Base-by-base conservation (phyloP, 1,139 yeast species). In the Chernovozyma aurita region DNA sequence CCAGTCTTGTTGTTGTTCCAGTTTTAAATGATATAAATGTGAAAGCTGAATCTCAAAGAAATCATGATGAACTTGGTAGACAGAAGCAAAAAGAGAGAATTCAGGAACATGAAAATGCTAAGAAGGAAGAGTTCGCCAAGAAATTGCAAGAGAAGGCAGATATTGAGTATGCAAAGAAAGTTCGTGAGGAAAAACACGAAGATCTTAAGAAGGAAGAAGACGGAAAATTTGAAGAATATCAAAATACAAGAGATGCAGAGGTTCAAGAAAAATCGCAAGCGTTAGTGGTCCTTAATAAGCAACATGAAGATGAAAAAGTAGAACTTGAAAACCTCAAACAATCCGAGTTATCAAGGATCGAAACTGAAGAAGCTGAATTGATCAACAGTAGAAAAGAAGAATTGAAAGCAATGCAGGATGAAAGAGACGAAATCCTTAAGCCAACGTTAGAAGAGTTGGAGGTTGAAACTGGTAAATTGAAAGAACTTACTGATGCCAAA, bases 1-100 rank as follows among this genome's bases (percentile, higher is more conserved):
- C 97, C n/a, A 65, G 80, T 39, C 73, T 80, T 37, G 72, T 85
- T 53, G 95, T 92, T 40, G 72, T 75, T 43, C 98, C 98, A 9
- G 92, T 90, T n/a, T 66, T 92, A 53, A 70, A 68, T 33, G 94
- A 87, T 58, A 80, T 92, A 50, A 69, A 74, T 49, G 65, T 70
- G 36, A 82, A 85, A 57, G 95, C 95, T 14, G 71, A 65, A 22
- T 70, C 76, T 28, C 94, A 86, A 61, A 77, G 95, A 49, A 76
- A 73, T 36, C 63, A 70, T 32, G 96, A 88, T 57, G 42, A 47
- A 27, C 59, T 49, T 29, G 55, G 54, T 36, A 53, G 52, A 41
- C 41, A 48, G 32, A 60, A 60, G 47, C 63, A 64, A 33, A 48
- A 50, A 24, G 76, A 70, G 37, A 58, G 63, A 43, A 47, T 47